Base-by-base conservation (phyloP, 1,284 basidiomycete genomes). In the Ganoderma lucidum region DNA sequence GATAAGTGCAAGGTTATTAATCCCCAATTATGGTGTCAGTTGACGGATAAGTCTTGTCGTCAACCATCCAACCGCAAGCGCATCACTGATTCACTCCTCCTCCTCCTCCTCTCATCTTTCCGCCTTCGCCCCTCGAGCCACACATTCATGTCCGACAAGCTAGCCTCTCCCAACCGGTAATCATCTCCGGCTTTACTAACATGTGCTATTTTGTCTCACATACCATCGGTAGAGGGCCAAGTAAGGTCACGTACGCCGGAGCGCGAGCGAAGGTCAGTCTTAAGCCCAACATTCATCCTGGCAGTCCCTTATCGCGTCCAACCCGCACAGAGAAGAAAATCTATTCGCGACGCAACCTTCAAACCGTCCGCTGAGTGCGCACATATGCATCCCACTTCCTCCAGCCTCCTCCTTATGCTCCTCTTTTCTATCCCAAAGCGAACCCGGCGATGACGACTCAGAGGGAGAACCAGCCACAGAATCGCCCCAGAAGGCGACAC, bases 201-300 rank as follows among this genome's bases (percentile, higher is more conserved):
- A n/a, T 14, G 10, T n/a, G 35, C 41, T n/a, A 30, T 30, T 41
- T 41, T 23, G 39, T 42, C 59, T 61, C 37, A 61, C 12, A 42
- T 23, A 59, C n/a, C 2, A 42, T n/a, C 19, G 14, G 6, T 44
- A 69, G 68, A 59, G 68, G 60, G 23, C 60, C 68, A 14, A 79
- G 80, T 56, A 84, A 83, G 73, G 77, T 81, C 66, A 85, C 81
- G 10, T 84, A 85, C 75, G 74, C 80, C 65, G 80, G 80, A 66
- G 80, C 35, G 35, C 37, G 80, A 73, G 77, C 80, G 73, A 86
- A 85, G 83, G 85, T 83, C 41, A 15, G 67, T 72, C 14, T 28
- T 42, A n/a, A 42, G 15, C 10, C 17, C 45, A 45, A 41, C 62
- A 23, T 51, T 8, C 39, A 30, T 55, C 62, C 32, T 30, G 8